A percentile compares a stretch with the other conserved stretches of the same genome.
Evolutionary conservation across 2,329 filamentous ascomycete species (phyloP).

Genomic region (Xylaria polymorpha): DNA sequence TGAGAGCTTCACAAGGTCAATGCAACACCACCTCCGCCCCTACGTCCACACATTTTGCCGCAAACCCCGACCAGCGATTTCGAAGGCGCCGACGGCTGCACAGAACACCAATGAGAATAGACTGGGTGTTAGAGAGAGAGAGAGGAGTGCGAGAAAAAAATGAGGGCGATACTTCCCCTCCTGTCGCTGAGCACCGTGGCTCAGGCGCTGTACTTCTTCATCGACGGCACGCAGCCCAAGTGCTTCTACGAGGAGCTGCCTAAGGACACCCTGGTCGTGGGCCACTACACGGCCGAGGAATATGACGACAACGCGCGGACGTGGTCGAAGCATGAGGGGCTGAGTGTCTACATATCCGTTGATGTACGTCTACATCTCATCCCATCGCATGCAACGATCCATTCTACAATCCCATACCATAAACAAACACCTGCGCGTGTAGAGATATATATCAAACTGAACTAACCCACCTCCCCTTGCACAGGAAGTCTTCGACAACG

Average conservation of each 20-base stretch:
- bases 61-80: conserved; percentile 16
- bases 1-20: conserved; percentile 35
- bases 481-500: conserved; percentile 93
- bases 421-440: neutral
- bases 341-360: conserved; percentile 90
- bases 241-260: conserved; percentile 99
- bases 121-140: conserved; percentile 19
- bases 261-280: conserved; percentile 96
- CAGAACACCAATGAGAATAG: conserved; percentile 34
- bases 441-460: neutral
- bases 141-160: conserved; percentile 48
- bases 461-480: neutral
- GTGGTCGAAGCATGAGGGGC: conserved; percentile 78
- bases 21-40: conserved; percentile 16
- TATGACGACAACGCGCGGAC: conserved; percentile 75
- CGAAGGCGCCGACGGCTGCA: neutral
- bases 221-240: conserved; percentile 86
- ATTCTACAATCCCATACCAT: neutral
- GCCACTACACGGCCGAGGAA: conserved; percentile 88
- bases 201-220: conserved; percentile 94
- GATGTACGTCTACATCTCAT: conserved; percentile 66
- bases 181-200: conserved; percentile 73
- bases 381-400: neutral
- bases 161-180: conserved; percentile 72
- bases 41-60: neutral